Evolutionary conservation across 208 protist genomes (phyloP).

Genomic region (Wallacemonas collosoma): DNA sequence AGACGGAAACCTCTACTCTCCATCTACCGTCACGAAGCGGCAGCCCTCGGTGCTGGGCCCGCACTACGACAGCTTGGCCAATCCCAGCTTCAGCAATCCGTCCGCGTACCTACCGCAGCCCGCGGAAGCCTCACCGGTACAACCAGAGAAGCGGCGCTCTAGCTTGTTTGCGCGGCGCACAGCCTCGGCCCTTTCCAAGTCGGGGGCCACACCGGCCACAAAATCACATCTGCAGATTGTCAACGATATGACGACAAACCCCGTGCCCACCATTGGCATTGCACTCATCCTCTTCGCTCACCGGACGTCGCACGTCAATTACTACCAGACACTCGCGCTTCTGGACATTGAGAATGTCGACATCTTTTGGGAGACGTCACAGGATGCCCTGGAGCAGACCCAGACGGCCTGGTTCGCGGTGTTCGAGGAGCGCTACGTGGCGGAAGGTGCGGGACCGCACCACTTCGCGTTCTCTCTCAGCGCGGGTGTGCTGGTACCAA

Average conservation of each 20-base stretch:
- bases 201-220: background rate
- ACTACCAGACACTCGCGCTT: slow-evolving; percentile 70
- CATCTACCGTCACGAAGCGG: slow-evolving; percentile 19
- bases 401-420: slow-evolving; percentile 55
- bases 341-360: slow-evolving; percentile 81
- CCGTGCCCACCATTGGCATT: slow-evolving; percentile 80
- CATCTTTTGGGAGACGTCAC: slow-evolving; percentile 56
- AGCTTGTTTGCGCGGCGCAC: slow-evolving; percentile 4
- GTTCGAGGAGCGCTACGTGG: slow-evolving; percentile 79
- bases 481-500: slow-evolving; percentile 30
- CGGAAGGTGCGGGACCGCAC: slow-evolving; percentile 17
- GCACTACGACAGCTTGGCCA: slow-evolving; percentile 60
- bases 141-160: slow-evolving; percentile 5
- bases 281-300: slow-evolving; percentile 75
- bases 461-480: slow-evolving; percentile 24
- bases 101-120: slow-evolving; percentile 50
- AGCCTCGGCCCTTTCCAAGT: slow-evolving; percentile 14
- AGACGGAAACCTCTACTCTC: slow-evolving; percentile 43
- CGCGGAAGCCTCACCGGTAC: background rate
- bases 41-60: slow-evolving; percentile 54
- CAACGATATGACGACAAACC: slow-evolving; percentile 26
- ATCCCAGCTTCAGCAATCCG: slow-evolving; percentile 33
- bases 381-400: slow-evolving; percentile 45
- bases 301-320: slow-evolving; percentile 79
- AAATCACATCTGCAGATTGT: slow-evolving; percentile 32